A percentile compares a stretch with the other conserved stretches of the same genome.
Evolutionary conservation across 768 basidiomycete species (phyloP).

Genomic region (Boletus speciosus): DNA sequence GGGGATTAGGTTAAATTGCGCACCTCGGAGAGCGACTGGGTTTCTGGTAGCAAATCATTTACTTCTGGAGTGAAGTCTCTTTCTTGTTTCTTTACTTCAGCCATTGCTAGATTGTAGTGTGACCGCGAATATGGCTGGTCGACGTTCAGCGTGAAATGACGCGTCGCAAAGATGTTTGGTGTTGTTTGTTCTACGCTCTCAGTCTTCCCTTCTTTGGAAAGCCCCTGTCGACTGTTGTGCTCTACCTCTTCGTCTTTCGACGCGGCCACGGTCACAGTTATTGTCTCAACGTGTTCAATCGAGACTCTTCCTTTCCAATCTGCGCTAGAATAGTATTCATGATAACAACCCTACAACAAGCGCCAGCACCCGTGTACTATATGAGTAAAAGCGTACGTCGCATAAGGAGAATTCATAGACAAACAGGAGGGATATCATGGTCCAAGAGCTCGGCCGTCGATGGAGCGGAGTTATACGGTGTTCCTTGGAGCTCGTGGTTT

Average conservation of each 20-base stretch:
- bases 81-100: slow-evolving; percentile 81
- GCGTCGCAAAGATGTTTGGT: slow-evolving; percentile 58
- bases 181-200: slow-evolving; percentile 29
- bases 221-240: slow-evolving; percentile 16
- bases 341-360: slow-evolving; percentile 43
- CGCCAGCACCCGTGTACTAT: slow-evolving; percentile 44
- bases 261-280: background rate
- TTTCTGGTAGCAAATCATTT: slow-evolving; percentile 67
- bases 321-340: slow-evolving; percentile 36
- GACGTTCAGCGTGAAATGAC: slow-evolving; percentile 40
- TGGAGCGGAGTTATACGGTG: slow-evolving; percentile 21
- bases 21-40: slow-evolving; percentile 69
- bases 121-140: slow-evolving; percentile 40
- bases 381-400: slow-evolving; percentile 39
- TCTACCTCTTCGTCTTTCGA: background rate
- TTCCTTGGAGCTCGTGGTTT: slow-evolving; percentile 29
- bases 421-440: slow-evolving; percentile 42
- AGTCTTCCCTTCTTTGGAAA: slow-evolving; percentile 16
- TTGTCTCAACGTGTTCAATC: slow-evolving; percentile 29
- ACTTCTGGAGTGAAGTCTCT: slow-evolving; percentile 87
- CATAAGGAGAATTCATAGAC: slow-evolving; percentile 46
- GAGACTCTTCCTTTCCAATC: slow-evolving; percentile 25
- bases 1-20: slow-evolving; percentile 13
- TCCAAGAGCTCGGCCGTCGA: slow-evolving; percentile 29
- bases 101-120: slow-evolving; percentile 53